Evolutionary conservation across 345 rosid species (phyloP), one percentile per base, ranked within the genome.

Genomic region (rapeseed (Brassica napus)): DNA sequence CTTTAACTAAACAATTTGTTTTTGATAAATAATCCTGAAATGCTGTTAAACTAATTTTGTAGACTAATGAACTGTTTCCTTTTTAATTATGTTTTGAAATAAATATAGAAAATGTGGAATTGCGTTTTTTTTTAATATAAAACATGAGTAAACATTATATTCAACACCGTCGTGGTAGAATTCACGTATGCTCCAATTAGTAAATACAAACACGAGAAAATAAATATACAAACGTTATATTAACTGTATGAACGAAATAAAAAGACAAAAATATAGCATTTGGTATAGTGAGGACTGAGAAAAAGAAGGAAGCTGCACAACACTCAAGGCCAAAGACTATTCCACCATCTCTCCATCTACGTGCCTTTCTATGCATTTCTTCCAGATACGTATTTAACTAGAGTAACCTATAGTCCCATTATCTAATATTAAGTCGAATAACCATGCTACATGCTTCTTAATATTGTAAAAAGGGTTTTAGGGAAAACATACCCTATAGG

Each of bases 401-500:
- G 39, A 64, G 39, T 21, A 71, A 65, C 18, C 49, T 55, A 71
- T 71, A 71, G 4, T 71, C 71, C 16, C 68, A 72, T 23, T 47
- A 24, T 49, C 35, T 61, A 61, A 15, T 35, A n/a, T n/a, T 49
- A 72, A 26, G 24, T n/a, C 59, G 65, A 54, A 62, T 28, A 73
- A 61, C 74, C 70, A 73, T 74, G 71, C 71, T 69, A 61, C 65
- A 65, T 68, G 37, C 61, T 47, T 74, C 79, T 80, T 55, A 35
- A 79, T 68, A 49, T 11, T 62, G 42, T 68, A 23, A 49, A 60
- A 74, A 74, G 32, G 49, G 32, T 28, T 69, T 52, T 79, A 47
- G 65, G 65, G 52, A 73, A 74, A 74, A 79, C 82, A 74, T 79
- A 68, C 82, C 79, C 82, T 54, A 69, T 31, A 35, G 79, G 67